Evolutionary conservation across 2,329 filamentous ascomycete genomes (phyloP), one percentile per base, ranked within the genome.

Genomic region (Nigrograna mackinnonii): DNA sequence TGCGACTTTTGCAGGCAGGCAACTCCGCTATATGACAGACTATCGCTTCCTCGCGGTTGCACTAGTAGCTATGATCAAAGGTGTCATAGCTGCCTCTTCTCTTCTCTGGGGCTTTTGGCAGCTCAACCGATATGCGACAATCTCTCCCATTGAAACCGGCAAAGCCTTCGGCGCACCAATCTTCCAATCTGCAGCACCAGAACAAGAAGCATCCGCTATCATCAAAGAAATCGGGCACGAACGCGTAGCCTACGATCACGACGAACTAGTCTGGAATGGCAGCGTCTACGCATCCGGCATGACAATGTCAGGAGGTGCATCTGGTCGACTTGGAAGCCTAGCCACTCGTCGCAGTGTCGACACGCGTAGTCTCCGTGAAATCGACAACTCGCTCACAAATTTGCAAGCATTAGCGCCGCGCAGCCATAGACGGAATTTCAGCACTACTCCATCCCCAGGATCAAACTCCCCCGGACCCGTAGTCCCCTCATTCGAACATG

Each of bases 41-140:
- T 51, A 47, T 22, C 16, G 28, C 9, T 51, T 28, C 20, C 43
- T 54, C 4, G 46, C 28, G 5, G 45, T 22, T 13, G 24, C 50
- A 1, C 19, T 46, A 5, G 43, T 24, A 18, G 22, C 46, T 16
- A 54, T 54, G 48, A 22, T 43, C 6, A 18, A 43, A 4, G 50
- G 50, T 5, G 33, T 39, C 6, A 16, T 38, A 19, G 45, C 45
- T 12, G 46, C 44, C 13, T 11, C 49, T 19, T 21, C 26, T 4
- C 41, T 49, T 13, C 30, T 49, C 3, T 54, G 48, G 48, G 45
- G 50, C 11, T 54, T 39, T 37, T 49, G 50, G 48, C 35, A 51
- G 18, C 46, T 54, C 13, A 37, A 39, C 18, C 48, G 41, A 2
- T 44, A 44, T 20, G 41, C 48, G 11, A 45, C 45, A 1, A 36